These are phyloP conservation scores for Solanum rostratum DNA, from an alignment of 257 asterid species.

Conservation along the genomic window DNA sequence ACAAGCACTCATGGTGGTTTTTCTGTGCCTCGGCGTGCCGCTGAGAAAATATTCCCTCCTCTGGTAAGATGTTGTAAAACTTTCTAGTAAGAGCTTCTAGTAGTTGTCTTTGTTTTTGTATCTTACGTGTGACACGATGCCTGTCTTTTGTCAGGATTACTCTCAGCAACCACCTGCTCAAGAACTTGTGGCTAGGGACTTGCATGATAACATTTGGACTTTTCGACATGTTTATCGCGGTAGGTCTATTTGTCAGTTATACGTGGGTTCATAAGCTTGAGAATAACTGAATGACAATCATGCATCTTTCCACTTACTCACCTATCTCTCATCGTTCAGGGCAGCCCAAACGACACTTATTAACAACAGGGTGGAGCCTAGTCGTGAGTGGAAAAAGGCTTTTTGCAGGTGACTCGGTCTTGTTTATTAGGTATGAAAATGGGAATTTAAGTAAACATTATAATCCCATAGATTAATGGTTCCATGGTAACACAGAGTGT, in stretches of 20 bases:
- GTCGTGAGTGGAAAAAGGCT: slow-evolving; percentile 85
- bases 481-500: background rate
- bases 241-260: slow-evolving; percentile 14
- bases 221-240: slow-evolving; percentile 95
- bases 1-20: slow-evolving; percentile 99
- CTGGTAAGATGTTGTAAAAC: slow-evolving; percentile 27
- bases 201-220: slow-evolving; percentile 81
- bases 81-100: background rate
- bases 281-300: background rate
- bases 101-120: background rate
- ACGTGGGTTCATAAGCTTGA: background rate
- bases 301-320: background rate
- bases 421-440: slow-evolving; percentile 61
- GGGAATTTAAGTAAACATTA: background rate
- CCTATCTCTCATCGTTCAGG: slow-evolving; percentile 24
- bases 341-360: slow-evolving; percentile 92
- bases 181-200: slow-evolving; percentile 83
- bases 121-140: background rate
- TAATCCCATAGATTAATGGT: background rate
- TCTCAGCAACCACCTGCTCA: slow-evolving; percentile 93
- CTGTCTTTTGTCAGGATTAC: slow-evolving; percentile 45
- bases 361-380: slow-evolving; percentile 96
- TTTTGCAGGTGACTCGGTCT: slow-evolving; percentile 83
- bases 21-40: slow-evolving; percentile 97
- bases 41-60: slow-evolving; percentile 95